These are phyloP conservation scores for Kwoniella europaea DNA, from an alignment of 768 basidiomycete genomes.

Conservation along the genomic window DNA sequence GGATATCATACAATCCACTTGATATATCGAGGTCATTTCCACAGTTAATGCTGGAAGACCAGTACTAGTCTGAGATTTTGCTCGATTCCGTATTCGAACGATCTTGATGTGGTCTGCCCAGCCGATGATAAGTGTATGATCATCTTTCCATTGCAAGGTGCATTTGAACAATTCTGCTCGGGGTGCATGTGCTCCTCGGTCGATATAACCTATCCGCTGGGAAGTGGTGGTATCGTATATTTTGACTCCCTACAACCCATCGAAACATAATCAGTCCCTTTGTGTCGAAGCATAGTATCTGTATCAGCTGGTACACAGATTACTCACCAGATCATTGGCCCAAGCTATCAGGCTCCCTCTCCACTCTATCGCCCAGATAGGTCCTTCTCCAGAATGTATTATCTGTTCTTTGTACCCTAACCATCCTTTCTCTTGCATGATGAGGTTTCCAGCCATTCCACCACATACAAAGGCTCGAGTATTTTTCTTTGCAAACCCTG, in stretches of 20 bases:
- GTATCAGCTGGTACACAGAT: too few relatives aligned
- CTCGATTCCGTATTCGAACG: slow-evolving; percentile 64
- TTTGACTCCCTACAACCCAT: slow-evolving; percentile 74
- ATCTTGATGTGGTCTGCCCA: slow-evolving; percentile 96
- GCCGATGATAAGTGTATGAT: slow-evolving; percentile 82
- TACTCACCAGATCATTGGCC: slow-evolving; percentile 94
- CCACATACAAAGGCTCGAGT: slow-evolving; percentile 85
- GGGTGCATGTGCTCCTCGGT: slow-evolving; percentile 78
- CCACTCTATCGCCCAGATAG: slow-evolving; percentile 93
- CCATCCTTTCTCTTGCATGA: slow-evolving; percentile 96
- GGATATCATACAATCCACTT: slow-evolving; percentile 92
- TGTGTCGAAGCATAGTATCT: too few relatives aligned
- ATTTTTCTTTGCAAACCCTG: slow-evolving; percentile 78
- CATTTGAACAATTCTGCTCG: slow-evolving; percentile 95
- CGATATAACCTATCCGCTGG: slow-evolving; percentile 80
- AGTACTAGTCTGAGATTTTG: slow-evolving; percentile 60
- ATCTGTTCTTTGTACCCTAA: slow-evolving; percentile 88
- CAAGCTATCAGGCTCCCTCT: slow-evolving; percentile 84
- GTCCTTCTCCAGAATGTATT: slow-evolving; percentile 83
- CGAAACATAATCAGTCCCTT: too few relatives aligned
- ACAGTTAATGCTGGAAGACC: slow-evolving; percentile 60
- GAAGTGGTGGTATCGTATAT: slow-evolving; percentile 83
- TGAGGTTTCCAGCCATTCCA: slow-evolving; percentile 82
- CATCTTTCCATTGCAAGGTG: slow-evolving; percentile 88
- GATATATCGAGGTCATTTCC: slow-evolving; percentile 89